Evolutionary conservation across 78 protist species (phyloP), one percentile per base, ranked within the genome.

Genomic region (Dictyostelium purpureum): DNA sequence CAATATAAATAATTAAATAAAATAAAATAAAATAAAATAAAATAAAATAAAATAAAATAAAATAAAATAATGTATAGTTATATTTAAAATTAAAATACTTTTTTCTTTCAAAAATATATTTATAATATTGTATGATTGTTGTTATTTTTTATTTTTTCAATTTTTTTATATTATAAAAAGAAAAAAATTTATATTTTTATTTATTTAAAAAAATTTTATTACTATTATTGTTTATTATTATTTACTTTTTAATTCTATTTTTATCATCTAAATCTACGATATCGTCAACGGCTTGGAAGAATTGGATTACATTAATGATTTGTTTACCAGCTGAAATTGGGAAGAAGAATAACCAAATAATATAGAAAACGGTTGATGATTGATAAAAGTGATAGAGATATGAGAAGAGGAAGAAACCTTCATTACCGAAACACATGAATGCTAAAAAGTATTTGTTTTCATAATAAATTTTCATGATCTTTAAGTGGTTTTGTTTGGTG

Each of bases 401-500:
- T 2, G 80, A 66, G 42, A 54, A 79, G 0, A 89, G 40, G 94
- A 89, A 89, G 87, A 89, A 89, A 45, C 94, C 81, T 75, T 75
- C 81, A 45, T 83, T 87, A 88, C 93, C 94, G 67, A 89, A 89
- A 49, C 94, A 89, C 83, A 89, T 79, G 28, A 89, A 89, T 11
- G 94, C 94, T 28, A 89, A 89, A 40, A 89, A 79, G 63, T 89
- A 89, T 56, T 77, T 88, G 56, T 88, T 77, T 14, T 45, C 90
- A 88, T 77, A 77, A 26, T 76, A 88, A 10, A 88, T 43, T 38
- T 75, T 47, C 92, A 69, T 67, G 16, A 69, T 85, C 52, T 24
- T 66, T 6, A 83, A 54, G 42, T 93, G 95, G 56, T 93, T 76
- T 26, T 47, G 49, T 21, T 52, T 45, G 33, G 65, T 61, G 4